phyloP scores from a whole-genome alignment of 345 rosid genomes.

The Acer campestre region DNA sequence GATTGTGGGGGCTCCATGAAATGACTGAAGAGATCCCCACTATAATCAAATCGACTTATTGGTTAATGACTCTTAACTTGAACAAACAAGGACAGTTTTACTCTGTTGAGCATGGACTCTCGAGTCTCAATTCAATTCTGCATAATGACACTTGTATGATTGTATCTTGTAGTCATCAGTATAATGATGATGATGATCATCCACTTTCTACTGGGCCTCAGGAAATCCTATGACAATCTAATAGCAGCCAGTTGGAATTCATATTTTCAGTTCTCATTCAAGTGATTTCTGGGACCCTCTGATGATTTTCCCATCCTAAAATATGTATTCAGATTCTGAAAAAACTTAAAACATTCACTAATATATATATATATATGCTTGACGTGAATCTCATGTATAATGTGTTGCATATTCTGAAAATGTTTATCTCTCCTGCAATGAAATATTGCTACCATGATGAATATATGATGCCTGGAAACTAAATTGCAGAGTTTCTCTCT shows the following conservation, averaged over 20 bases:
- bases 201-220: not conserved
- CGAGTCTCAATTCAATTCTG: no score
- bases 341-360: not conserved
- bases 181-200: not conserved
- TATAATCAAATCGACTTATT: not conserved
- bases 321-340: not conserved
- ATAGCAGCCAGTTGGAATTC: conserved; percentile 1
- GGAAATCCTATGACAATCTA: not conserved
- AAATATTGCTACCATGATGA: not conserved
- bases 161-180: not conserved
- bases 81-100: not conserved
- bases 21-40: conserved; percentile 15
- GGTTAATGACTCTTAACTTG: conserved; percentile 7
- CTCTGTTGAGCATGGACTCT: not conserved
- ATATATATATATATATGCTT: not conserved
- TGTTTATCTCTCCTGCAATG: not conserved
- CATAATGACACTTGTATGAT: not conserved
- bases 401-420: not conserved
- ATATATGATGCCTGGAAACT: no score
- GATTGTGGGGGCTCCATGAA: not conserved
- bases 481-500: not conserved
- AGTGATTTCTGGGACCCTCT: conserved; percentile 5
- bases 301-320: not conserved
- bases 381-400: not conserved
- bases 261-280: not conserved